phyloP scores from a whole-genome alignment of 1,284 basidiomycete species.

The Abortiporus biennis region DNA sequence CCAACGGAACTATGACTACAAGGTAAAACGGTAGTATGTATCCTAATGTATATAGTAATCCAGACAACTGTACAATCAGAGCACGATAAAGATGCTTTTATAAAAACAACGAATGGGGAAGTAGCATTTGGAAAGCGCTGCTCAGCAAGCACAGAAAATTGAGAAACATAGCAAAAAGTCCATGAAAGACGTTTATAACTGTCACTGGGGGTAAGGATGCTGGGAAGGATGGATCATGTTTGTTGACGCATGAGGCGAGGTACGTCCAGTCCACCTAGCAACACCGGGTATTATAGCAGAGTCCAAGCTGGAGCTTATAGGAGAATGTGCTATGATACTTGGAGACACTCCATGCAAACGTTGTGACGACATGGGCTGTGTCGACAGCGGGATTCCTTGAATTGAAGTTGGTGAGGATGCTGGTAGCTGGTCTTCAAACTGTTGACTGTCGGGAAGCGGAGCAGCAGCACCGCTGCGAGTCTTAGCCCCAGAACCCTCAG shows the following conservation, averaged over 20 bases:
- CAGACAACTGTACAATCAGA: background rate
- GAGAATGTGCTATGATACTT: too few relatives aligned
- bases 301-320: too few relatives aligned
- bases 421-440: constrained; percentile 18
- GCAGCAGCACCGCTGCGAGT: constrained; percentile 18
- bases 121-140: background rate
- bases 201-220: too few relatives aligned
- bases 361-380: background rate
- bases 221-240: too few relatives aligned
- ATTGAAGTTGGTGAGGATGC: constrained; percentile 8
- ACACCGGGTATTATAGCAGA: too few relatives aligned
- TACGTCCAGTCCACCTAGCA: too few relatives aligned
- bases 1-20: too few relatives aligned
- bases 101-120: background rate
- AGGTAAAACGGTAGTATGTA: too few relatives aligned
- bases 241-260: too few relatives aligned
- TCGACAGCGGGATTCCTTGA: background rate
- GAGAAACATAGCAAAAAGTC: background rate
- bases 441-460: constrained; percentile 26
- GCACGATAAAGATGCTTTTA: background rate
- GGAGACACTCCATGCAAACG: background rate
- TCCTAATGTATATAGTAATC: too few relatives aligned
- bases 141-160: background rate
- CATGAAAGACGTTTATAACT: too few relatives aligned
- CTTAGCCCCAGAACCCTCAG: constrained; percentile 18